A percentile compares a stretch with the other conserved stretches of the same genome.
Evolutionary conservation across 805 yeast genomes (phyloP).

Genomic region (Ogataea dorogensis): DNA sequence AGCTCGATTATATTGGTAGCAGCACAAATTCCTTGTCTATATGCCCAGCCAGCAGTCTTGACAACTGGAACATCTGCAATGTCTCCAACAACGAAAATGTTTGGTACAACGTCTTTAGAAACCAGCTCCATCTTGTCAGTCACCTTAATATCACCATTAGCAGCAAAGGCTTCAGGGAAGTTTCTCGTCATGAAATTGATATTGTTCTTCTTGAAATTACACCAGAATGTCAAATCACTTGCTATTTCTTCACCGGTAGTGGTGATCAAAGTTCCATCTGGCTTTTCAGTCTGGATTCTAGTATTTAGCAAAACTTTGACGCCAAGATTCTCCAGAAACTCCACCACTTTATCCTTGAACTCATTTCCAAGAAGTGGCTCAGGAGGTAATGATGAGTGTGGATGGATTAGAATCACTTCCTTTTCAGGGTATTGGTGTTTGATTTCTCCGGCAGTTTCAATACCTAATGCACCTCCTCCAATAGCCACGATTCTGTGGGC

Average conservation of each 20-base stretch:
- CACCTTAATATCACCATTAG: conserved; percentile 15
- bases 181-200: conserved; percentile 8
- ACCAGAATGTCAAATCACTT: conserved; percentile 17
- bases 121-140: conserved; percentile 11
- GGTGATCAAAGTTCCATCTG: conserved; percentile 8
- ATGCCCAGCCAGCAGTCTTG: conserved; percentile 23
- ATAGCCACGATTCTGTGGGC: conserved; percentile 43
- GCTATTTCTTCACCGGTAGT: conserved; percentile 8
- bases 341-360: conserved; percentile 9
- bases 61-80: conserved; percentile 12
- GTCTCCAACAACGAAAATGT: conserved; percentile 22
- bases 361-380: conserved; percentile 19
- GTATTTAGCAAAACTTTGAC: conserved; percentile 15
- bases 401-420: conserved; percentile 40
- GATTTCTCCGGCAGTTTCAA: conserved; percentile 50
- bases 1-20: conserved; percentile 11
- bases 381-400: conserved; percentile 42
- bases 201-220: conserved; percentile 16
- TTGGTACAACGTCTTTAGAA: conserved; percentile 2
- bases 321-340: conserved; percentile 6
- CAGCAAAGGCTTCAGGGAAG: conserved; percentile 9
- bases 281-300: conserved; percentile 10
- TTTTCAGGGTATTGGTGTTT: conserved; percentile 38
- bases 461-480: conserved; percentile 55
- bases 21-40: conserved; percentile 12